Evolutionary conservation across 192 early-diverging fungal species (phyloP).

Genomic region (Linnemannia zychae): DNA sequence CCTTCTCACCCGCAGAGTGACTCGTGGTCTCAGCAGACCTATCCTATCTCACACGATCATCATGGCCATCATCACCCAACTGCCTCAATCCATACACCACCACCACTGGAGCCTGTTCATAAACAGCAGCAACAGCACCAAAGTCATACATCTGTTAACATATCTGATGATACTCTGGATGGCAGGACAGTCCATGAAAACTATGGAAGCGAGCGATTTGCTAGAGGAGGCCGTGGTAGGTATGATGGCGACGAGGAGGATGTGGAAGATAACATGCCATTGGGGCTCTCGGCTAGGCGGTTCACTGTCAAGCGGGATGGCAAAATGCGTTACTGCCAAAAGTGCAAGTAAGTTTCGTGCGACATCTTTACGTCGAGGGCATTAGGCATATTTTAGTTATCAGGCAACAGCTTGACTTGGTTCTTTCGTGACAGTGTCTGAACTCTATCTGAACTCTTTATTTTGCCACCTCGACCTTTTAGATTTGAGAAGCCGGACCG

Average conservation of each 20-base stretch:
- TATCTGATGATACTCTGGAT: slow-evolving; percentile 20
- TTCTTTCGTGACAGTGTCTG: background rate
- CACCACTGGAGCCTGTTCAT: slow-evolving; percentile 18
- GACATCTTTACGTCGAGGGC: background rate
- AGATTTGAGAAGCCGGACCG: slow-evolving; percentile 59
- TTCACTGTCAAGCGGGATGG: slow-evolving; percentile 60
- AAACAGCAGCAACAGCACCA: background rate
- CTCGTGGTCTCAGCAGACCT: slow-evolving; percentile 20
- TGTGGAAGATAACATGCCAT: slow-evolving; percentile 14
- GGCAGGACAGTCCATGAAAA: slow-evolving; percentile 10
- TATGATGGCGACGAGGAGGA: slow-evolving; percentile 32
- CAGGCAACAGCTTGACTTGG: background rate
- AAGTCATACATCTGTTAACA: slow-evolving; percentile 17
- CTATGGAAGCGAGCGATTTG: background rate
- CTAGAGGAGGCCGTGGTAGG: background rate
- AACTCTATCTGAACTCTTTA: background rate
- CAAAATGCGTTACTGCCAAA: slow-evolving; percentile 60
- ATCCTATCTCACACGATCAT: slow-evolving; percentile 4
- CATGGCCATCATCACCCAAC: background rate
- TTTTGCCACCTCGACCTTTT: background rate
- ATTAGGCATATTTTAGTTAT: background rate
- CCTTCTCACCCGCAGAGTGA: background rate
- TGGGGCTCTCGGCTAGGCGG: slow-evolving; percentile 27
- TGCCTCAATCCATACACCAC: background rate
- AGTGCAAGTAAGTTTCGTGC: slow-evolving; percentile 44